These are phyloP conservation scores for Ploettnerulaceae sp. DNA, from an alignment of 2,329 filamentous ascomycete genomes.

Conservation along the genomic window DNA sequence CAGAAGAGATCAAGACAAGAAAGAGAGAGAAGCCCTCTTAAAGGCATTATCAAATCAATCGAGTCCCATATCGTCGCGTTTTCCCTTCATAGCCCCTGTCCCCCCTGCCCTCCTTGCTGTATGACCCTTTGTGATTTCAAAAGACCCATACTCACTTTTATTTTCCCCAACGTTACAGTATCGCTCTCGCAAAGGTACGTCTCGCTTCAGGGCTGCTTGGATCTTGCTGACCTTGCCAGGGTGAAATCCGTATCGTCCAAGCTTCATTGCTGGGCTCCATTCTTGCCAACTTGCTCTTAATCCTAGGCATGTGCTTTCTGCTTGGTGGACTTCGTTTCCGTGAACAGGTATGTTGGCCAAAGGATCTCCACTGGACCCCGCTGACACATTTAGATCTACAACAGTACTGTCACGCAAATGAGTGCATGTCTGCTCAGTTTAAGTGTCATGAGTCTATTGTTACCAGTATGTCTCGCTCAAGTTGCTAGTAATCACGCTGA, in stretches of 20 bases:
- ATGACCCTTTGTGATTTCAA: constrained; percentile 18
- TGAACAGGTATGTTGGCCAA: constrained; percentile 59
- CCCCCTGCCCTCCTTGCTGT: constrained; percentile 7
- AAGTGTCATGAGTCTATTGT: constrained; percentile 80
- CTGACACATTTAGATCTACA: constrained; percentile 63
- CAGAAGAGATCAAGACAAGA: constrained; percentile 41
- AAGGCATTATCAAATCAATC: constrained; percentile 43
- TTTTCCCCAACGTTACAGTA: constrained; percentile 45
- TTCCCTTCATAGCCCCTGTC: constrained; percentile 24
- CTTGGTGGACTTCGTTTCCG: constrained; percentile 79
- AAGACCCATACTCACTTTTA: constrained; percentile 36
- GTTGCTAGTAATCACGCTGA: constrained; percentile 2
- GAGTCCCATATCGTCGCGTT: constrained; percentile 38
- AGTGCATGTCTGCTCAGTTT: constrained; percentile 87
- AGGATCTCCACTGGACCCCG: background rate
- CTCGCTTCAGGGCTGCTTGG: background rate
- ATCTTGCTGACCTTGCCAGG: constrained; percentile 38
- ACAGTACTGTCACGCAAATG: constrained; percentile 94
- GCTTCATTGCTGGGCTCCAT: constrained; percentile 87
- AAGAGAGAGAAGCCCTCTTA: constrained; percentile 40
- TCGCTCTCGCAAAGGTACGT: constrained; percentile 65
- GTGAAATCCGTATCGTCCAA: constrained; percentile 87
- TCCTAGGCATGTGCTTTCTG: constrained; percentile 88
- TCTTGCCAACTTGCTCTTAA: constrained; percentile 79
- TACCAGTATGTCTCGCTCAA: constrained; percentile 57